phyloP scores from a whole-genome alignment of 495 filamentous ascomycete genomes.

The Xylaria nigripes region DNA sequence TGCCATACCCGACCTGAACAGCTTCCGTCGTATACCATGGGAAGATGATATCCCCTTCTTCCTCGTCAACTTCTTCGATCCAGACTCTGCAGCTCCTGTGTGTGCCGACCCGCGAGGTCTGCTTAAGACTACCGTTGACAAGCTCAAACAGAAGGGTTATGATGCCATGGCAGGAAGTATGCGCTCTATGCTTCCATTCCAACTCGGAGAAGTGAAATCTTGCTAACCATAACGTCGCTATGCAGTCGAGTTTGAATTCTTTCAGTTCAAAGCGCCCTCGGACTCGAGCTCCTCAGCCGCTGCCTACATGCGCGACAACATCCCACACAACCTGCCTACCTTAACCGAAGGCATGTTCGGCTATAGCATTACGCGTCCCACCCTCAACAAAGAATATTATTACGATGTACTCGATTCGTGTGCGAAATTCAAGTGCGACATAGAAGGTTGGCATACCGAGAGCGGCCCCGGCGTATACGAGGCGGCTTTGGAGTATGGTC shows the following conservation, averaged over 20 bases:
- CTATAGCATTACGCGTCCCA: slow-evolving; percentile 85
- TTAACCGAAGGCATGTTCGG: slow-evolving; percentile 98
- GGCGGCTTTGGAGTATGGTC: slow-evolving; percentile 81
- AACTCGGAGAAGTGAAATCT: neutral
- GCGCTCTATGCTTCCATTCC: slow-evolving; percentile 9
- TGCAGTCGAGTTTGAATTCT: slow-evolving; percentile 95
- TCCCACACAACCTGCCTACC: slow-evolving; percentile 59
- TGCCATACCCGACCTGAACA: slow-evolving; percentile 71
- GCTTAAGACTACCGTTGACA: slow-evolving; percentile 58
- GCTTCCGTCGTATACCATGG: slow-evolving; percentile 89
- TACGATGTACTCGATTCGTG: slow-evolving; percentile 85
- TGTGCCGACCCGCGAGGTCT: slow-evolving; percentile 78
- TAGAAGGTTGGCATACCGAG: slow-evolving; percentile 98
- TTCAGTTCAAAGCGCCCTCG: slow-evolving; percentile 74
- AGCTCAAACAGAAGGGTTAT: slow-evolving; percentile 54
- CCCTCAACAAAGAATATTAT: slow-evolving; percentile 91
- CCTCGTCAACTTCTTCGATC: slow-evolving; percentile 77
- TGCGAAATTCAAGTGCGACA: slow-evolving; percentile 67
- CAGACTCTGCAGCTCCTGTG: slow-evolving; percentile 58
- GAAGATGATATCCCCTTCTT: slow-evolving; percentile 91
- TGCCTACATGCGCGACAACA: slow-evolving; percentile 62
- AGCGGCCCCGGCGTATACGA: slow-evolving; percentile 94
- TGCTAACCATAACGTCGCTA: neutral
- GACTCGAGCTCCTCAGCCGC: slow-evolving; percentile 51
- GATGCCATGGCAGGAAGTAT: slow-evolving; percentile 91